Evolutionary conservation across 352 stramenopile species (phyloP).

Genomic region (Phytopythium vexans): DNA sequence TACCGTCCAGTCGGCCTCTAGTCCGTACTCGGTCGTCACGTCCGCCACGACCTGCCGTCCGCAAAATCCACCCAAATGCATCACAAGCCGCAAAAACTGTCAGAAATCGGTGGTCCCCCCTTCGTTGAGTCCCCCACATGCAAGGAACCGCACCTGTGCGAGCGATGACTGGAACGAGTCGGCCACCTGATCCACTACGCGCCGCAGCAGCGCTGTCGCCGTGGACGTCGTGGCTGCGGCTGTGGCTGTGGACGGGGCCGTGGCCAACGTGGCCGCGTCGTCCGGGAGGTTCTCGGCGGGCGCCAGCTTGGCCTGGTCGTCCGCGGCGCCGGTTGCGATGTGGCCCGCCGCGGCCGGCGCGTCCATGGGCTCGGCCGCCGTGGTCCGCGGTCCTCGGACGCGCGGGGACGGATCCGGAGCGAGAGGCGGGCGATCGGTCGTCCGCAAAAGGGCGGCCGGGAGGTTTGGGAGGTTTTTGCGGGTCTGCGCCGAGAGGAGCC

Average conservation of each 20-base stretch:
- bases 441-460: too few relatives aligned
- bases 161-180: slow-evolving; percentile 20
- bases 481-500: too few relatives aligned
- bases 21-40: slow-evolving; percentile 16
- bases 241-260: not conserved
- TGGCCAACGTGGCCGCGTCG: slow-evolving; percentile 4
- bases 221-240: not conserved
- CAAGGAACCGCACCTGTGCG: slow-evolving; percentile 9
- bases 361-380: too few relatives aligned
- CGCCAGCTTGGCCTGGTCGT: slow-evolving; percentile 4
- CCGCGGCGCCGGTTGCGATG: slow-evolving; percentile 1
- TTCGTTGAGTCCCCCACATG: not conserved
- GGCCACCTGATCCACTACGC: slow-evolving; percentile 18
- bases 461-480: too few relatives aligned
- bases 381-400: not conserved
- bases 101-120: not conserved
- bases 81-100: not conserved
- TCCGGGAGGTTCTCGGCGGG: slow-evolving; percentile 8
- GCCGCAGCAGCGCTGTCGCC: slow-evolving; percentile 16
- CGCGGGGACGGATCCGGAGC: too few relatives aligned
- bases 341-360: not conserved
- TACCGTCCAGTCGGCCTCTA: slow-evolving; percentile 12
- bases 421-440: too few relatives aligned
- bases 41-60: slow-evolving; percentile 13
- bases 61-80: not conserved